A percentile compares a stretch with the other conserved stretches of the same genome.
phyloP scores from a whole-genome alignment of 331 rosid species.

The Quercus phellos region DNA sequence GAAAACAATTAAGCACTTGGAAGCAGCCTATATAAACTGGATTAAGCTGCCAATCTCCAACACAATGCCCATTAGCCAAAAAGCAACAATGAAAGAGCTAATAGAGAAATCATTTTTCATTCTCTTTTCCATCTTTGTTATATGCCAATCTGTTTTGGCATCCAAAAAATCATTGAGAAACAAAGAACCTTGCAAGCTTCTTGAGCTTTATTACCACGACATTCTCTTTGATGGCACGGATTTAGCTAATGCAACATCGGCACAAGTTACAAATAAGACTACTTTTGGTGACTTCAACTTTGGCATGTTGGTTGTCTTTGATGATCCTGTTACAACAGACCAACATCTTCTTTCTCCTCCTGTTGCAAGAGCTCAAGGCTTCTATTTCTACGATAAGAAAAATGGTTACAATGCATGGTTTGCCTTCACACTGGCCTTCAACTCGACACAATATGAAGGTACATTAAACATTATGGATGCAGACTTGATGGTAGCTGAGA shows the following conservation, averaged over 20 bases:
- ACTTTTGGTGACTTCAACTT: neutral
- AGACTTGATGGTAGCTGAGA: slow-evolving; percentile 18
- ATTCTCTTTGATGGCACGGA: slow-evolving; percentile 19
- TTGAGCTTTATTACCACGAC: slow-evolving; percentile 39
- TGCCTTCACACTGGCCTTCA: slow-evolving; percentile 27
- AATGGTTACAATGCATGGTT: slow-evolving; percentile 33
- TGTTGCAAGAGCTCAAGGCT: slow-evolving; percentile 34
- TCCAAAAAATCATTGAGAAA: neutral
- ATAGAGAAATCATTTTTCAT: neutral
- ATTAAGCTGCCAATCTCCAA: neutral
- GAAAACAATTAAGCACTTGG: neutral
- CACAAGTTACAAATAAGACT: slow-evolving; percentile 7
- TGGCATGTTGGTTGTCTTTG: slow-evolving; percentile 31
- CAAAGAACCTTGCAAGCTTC: slow-evolving; percentile 31
- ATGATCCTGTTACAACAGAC: slow-evolving; percentile 31
- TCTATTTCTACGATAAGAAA: slow-evolving; percentile 40
- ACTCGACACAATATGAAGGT: slow-evolving; percentile 29
- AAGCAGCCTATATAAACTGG: neutral
- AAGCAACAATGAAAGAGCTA: neutral
- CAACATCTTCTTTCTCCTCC: slow-evolving; percentile 15
- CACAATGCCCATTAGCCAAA: neutral
- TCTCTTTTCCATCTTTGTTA: neutral
- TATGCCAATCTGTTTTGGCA: slow-evolving; percentile 10
- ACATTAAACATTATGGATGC: slow-evolving; percentile 31
- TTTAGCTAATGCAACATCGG: slow-evolving; percentile 25